Evolutionary conservation across 495 filamentous ascomycete species (phyloP), one percentile per base, ranked within the genome.

Genomic region (Hapsidospora chrysogenum): DNA sequence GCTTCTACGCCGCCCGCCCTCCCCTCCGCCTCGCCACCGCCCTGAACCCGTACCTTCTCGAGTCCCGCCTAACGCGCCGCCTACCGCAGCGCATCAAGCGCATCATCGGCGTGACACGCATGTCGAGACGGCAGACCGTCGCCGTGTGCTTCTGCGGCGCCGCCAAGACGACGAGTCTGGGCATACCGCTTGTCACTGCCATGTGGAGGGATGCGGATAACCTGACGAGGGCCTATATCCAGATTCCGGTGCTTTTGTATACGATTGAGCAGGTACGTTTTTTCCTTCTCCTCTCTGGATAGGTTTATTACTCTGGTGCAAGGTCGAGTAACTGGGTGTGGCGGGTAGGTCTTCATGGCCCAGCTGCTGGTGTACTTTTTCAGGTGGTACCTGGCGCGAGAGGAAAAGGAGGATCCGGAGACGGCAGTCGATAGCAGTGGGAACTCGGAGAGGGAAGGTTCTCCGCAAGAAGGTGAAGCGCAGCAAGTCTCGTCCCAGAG

Each of bases 61-160:
- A 45, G 18, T 48, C 49, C 11, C 37, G 33, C 15, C 9, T 30
- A 29, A 33, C n/a, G n/a, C n/a, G n/a, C n/a, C n/a, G n/a, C n/a
- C 40, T 53, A 13, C 50, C 53, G 6, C 16, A 17, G 4, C 15
- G 31, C 1, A 15, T 48, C 31, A 41, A 37, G 32, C 41, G 38
- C 20, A 41, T 39, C 11, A 15, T 53, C n/a, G 47, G 40, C 1
- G 22, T 69, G 23, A 52, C 45, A 36, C 53, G 44, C 27, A 57
- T 70, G 42, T 42, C 61, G 0, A 51, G 56, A 2, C 57, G 64
- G 32, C 60, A 68, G 33, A 60, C 67, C 1, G 59, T 70, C 38
- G 66, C 66, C 5, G 58, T 69, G 1, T 72, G 68, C 40, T 70
- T 70, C 46, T 72, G 68, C 38, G 66, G 61, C 1, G 66, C 68